These are phyloP conservation scores for Citrus medica DNA, from an alignment of 345 rosid genomes.

Conservation along the genomic window DNA sequence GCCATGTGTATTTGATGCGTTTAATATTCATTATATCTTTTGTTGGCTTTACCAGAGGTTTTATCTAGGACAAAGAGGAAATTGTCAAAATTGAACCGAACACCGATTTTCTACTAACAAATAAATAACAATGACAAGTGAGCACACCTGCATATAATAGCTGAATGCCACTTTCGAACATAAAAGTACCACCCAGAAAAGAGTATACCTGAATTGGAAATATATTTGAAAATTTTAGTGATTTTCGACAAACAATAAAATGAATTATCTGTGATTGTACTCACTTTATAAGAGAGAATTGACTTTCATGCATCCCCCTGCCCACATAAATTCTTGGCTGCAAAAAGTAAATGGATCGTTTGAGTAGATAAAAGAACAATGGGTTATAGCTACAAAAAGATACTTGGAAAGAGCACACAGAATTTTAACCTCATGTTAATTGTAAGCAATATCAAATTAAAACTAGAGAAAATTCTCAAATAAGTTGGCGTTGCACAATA, in stretches of 20 bases:
- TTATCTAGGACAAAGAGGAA: conserved; percentile 45
- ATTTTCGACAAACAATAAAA: conserved; percentile 9
- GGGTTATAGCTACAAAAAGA: neutral
- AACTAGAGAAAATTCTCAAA: neutral
- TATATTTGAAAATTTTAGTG: neutral
- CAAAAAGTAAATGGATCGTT: conserved; percentile 22
- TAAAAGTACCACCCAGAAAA: conserved; percentile 84
- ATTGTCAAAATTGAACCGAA: conserved; percentile 8
- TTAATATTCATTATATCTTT: conserved; percentile 73
- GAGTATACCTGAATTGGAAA: conserved; percentile 63
- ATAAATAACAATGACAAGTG: conserved; percentile 3
- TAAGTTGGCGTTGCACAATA: neutral
- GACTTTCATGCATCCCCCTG: conserved; percentile 99
- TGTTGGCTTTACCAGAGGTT: conserved; percentile 87
- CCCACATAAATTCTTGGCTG: conserved; percentile 97
- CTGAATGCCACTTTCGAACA: conserved; percentile 66
- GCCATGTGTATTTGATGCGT: conserved; percentile 73
- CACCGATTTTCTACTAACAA: neutral
- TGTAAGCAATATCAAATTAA: neutral
- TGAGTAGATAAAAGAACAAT: conserved; percentile 18
- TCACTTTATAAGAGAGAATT: conserved; percentile 82
- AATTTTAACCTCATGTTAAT: neutral
- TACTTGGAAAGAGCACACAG: neutral
- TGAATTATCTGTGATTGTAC: conserved; percentile 26
- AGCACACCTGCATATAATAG: conserved; percentile 76